Conservation (phyloP, 495 filamentous ascomycete species). For the Amorphotheca resinae region DNA sequence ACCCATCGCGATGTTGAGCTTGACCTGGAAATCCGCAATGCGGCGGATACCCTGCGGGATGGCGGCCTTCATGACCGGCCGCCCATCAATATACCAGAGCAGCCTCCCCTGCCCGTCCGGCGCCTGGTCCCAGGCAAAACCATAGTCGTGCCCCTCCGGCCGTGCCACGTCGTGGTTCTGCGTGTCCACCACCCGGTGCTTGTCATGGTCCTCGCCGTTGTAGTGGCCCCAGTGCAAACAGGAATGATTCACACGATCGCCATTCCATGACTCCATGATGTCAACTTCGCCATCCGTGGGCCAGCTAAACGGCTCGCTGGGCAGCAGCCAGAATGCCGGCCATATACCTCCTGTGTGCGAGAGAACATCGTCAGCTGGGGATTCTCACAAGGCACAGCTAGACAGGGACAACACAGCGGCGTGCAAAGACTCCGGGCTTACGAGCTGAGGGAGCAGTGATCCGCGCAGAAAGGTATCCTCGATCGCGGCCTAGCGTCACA, state of each 20-base stretch:
- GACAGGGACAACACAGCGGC: too few relatives aligned
- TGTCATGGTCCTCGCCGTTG: slow-evolving; percentile 29
- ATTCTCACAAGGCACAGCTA: too few relatives aligned
- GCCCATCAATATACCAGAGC: slow-evolving; percentile 34
- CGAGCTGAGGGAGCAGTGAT: slow-evolving; percentile 24
- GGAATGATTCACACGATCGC: slow-evolving; percentile 27
- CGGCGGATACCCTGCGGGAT: slow-evolving; percentile 29
- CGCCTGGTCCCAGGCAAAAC: slow-evolving; percentile 29
- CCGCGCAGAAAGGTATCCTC: slow-evolving; percentile 25
- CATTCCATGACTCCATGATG: slow-evolving; percentile 42
- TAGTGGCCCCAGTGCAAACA: slow-evolving; percentile 36
- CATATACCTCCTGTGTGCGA: slow-evolving; percentile 32
- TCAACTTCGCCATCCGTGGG: slow-evolving; percentile 49
- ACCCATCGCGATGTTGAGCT: slow-evolving; percentile 34
- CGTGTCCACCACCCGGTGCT: slow-evolving; percentile 29
- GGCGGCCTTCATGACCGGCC: slow-evolving; percentile 28
- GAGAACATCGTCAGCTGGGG: too few relatives aligned
- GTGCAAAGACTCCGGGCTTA: too few relatives aligned
- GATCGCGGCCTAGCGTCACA: slow-evolving; percentile 25
- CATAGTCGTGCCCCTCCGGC: slow-evolving; percentile 19
- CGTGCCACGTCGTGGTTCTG: slow-evolving; percentile 21
- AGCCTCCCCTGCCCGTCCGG: slow-evolving; percentile 22
- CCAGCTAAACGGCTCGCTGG: slow-evolving; percentile 36
- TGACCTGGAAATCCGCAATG: slow-evolving; percentile 28
- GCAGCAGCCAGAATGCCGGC: slow-evolving; percentile 35